phyloP scores from a whole-genome alignment of 1,284 basidiomycete genomes.

The Austroboletus rostrupii region DNA sequence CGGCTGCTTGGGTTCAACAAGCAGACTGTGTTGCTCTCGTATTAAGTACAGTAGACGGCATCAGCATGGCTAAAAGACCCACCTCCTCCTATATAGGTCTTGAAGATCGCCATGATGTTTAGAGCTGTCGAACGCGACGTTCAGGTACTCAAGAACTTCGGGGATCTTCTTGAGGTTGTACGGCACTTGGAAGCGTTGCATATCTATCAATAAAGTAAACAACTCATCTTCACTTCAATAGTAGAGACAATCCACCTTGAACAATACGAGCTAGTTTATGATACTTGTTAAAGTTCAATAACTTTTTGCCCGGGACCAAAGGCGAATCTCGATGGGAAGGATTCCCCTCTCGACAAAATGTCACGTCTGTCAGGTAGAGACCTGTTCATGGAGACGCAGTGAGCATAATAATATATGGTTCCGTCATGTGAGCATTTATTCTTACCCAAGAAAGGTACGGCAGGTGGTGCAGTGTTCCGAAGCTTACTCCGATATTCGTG shows the following conservation, averaged over 20 bases:
- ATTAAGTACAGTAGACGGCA: constrained; percentile 2
- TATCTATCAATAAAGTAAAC: constrained; percentile 49
- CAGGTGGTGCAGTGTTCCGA: constrained; percentile 80
- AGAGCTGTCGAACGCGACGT: constrained; percentile 66
- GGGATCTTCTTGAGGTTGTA: constrained; percentile 81
- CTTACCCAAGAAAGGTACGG: constrained; percentile 87
- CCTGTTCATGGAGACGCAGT: constrained; percentile 41
- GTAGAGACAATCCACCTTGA: constrained; percentile 49
- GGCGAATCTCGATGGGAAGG: constrained; percentile 82
- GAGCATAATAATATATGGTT: constrained; percentile 5
- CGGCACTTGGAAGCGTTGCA: constrained; percentile 89
- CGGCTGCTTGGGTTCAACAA: constrained; percentile 75
- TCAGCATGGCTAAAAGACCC: constrained; percentile 17
- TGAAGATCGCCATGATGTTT: constrained; percentile 72
- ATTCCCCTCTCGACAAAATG: constrained; percentile 95
- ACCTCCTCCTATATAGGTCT: constrained; percentile 80
- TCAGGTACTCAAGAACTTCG: constrained; percentile 80
- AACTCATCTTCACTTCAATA: neutral
- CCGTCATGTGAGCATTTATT: neutral
- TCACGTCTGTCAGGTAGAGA: constrained; percentile 87
- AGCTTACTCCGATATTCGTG: constrained; percentile 86
- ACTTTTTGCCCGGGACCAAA: constrained; percentile 67
- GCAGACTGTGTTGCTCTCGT: constrained; percentile 44
- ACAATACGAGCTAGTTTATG: constrained; percentile 87
- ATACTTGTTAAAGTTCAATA: constrained; percentile 96